Conservation (phyloP, 1,284 basidiomycete species). For the Exobasidium cylindrosporum region DNA sequence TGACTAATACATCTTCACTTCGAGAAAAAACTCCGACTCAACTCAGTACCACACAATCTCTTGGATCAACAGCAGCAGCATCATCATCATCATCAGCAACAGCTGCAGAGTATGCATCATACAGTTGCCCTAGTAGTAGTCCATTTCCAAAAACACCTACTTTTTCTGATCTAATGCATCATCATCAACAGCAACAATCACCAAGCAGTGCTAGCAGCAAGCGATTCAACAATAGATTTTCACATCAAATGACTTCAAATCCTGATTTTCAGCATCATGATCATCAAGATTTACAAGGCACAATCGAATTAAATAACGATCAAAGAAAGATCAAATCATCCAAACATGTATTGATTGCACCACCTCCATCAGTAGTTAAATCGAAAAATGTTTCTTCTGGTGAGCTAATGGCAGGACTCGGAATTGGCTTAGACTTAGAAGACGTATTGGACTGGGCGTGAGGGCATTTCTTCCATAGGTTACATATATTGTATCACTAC, state of each 20-base stretch:
- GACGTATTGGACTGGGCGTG: constrained; percentile 2
- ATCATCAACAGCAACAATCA: constrained; percentile 1
- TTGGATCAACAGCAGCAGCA: not conserved
- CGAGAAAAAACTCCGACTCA: not conserved
- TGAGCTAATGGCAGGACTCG: constrained; percentile 1
- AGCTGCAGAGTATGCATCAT: not conserved
- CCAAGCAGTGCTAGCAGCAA: too few relatives aligned
- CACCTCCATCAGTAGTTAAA: not conserved
- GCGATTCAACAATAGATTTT: not conserved
- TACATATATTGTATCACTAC: not conserved
- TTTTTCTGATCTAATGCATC: constrained; percentile 3
- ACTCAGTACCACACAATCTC: too few relatives aligned
- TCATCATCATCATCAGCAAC: not conserved
- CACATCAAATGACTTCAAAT: too few relatives aligned
- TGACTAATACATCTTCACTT: not conserved
- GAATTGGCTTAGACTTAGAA: constrained; percentile 3
- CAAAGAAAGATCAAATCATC: too few relatives aligned
- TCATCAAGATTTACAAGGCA: not conserved
- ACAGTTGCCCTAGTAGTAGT: not conserved
- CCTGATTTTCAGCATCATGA: not conserved
- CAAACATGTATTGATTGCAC: too few relatives aligned
- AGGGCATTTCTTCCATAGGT: not conserved
- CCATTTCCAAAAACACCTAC: constrained; percentile 8
- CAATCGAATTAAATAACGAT: too few relatives aligned
- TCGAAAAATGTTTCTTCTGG: not conserved